Conservation (phyloP, 371 early-diverging fungal species). For the Apophysomyces variabilis region DNA sequence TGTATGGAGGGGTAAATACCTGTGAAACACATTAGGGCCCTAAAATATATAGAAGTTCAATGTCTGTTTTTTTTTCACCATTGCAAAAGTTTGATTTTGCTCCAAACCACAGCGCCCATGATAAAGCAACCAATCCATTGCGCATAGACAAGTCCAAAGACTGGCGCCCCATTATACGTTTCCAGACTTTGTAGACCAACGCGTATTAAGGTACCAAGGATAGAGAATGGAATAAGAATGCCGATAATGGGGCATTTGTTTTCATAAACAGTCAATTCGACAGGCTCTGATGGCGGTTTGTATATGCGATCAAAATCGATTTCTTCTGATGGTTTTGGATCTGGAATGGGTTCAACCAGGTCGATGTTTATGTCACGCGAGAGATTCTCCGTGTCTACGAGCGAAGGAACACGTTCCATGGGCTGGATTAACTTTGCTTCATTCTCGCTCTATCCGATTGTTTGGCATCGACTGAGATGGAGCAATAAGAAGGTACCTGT, state of each 20-base stretch:
- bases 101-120: slow-evolving; percentile 57
- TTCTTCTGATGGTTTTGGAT: too few relatives aligned
- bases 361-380: too few relatives aligned
- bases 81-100: slow-evolving; percentile 23
- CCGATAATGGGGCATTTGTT: slow-evolving; percentile 40
- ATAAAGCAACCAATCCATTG: slow-evolving; percentile 78
- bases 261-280: slow-evolving; percentile 26
- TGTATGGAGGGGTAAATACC: slow-evolving; percentile 59
- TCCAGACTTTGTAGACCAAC: slow-evolving; percentile 60
- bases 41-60: neutral
- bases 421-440: too few relatives aligned
- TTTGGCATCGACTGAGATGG: too few relatives aligned
- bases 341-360: too few relatives aligned
- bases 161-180: slow-evolving; percentile 62
- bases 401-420: too few relatives aligned
- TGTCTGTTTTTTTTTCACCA: slow-evolving; percentile 18
- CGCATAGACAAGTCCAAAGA: slow-evolving; percentile 67
- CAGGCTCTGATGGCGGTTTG: neutral
- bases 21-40: slow-evolving; percentile 14
- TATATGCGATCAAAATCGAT: too few relatives aligned
- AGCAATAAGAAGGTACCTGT: too few relatives aligned
- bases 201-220: slow-evolving; percentile 69
- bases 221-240: slow-evolving; percentile 63
- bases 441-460: too few relatives aligned
- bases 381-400: too few relatives aligned